These are phyloP conservation scores for Candida yuanshanica DNA, from an alignment of 805 yeast species.

Conservation along the genomic window DNA sequence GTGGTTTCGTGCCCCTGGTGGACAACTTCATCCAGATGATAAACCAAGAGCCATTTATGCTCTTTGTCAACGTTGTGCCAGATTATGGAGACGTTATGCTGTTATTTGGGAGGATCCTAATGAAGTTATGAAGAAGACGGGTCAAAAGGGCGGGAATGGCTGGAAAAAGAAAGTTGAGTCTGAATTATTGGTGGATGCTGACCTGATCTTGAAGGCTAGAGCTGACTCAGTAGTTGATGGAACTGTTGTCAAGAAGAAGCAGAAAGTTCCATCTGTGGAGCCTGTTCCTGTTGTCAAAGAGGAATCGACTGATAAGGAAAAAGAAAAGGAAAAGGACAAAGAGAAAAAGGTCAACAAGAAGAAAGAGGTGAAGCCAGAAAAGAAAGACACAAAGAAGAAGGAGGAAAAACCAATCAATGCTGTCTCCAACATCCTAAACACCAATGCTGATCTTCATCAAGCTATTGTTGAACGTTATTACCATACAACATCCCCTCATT, in stretches of 20 bases:
- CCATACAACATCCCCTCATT: slow-evolving; percentile 9
- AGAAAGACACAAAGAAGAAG: slow-evolving; percentile 7
- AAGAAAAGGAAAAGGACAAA: not conserved
- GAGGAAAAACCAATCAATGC: slow-evolving; percentile 6
- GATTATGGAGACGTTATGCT: slow-evolving; percentile 87
- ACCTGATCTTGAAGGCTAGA: slow-evolving; percentile 45
- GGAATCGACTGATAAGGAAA: slow-evolving; percentile 2
- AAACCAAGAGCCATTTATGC: slow-evolving; percentile 41
- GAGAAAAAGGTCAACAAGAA: not conserved
- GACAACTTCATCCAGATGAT: slow-evolving; percentile 36
- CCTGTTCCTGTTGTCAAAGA: not conserved
- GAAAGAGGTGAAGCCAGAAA: slow-evolving; percentile 5
- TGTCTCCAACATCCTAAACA: slow-evolving; percentile 5
- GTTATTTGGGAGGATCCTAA: slow-evolving; percentile 78
- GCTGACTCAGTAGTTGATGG: slow-evolving; percentile 1
- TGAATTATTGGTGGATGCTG: slow-evolving; percentile 62
- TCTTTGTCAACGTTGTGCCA: slow-evolving; percentile 80
- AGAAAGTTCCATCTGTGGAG: slow-evolving; percentile 10
- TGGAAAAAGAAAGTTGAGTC: slow-evolving; percentile 62
- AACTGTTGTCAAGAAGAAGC: slow-evolving; percentile 14
- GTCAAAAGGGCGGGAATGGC: slow-evolving; percentile 39
- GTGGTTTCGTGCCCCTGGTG: slow-evolving; percentile 68
- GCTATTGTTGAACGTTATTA: slow-evolving; percentile 14
- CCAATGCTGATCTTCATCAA: slow-evolving; percentile 5
- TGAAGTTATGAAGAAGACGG: slow-evolving; percentile 49